Evolutionary conservation across 805 yeast species (phyloP), one percentile per base, ranked within the genome.

Genomic region (Zygosaccharomyces kombuchaensis): DNA sequence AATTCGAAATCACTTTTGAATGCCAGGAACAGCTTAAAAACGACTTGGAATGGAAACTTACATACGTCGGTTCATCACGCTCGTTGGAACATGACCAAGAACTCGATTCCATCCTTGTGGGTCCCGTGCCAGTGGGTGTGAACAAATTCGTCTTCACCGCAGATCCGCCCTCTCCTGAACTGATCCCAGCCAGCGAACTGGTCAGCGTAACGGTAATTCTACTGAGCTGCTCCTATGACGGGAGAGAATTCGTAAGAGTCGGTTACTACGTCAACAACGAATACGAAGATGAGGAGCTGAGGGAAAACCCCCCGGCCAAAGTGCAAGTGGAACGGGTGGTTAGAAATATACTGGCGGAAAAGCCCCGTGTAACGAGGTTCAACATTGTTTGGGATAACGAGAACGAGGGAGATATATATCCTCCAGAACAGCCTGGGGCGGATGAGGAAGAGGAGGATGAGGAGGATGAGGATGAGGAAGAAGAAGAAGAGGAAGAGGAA

Each of bases 181-280:
- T 90, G 55, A 93, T 93, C 54, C 99, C 99, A 0, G 96, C 96
- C 2, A 83, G 88, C 54, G 99, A 93, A 64, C 75, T 93, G 52
- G 97, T 93, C 10, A 81, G 91, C 50, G 98, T 93, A 34, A 93
- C 99, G 0, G 99, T 93, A 25, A 90, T 93, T 46, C 70, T 93
- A 46, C 73, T 93, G 49, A 86, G 96, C 48, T 93, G 99, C 66
- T 84, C 96, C 0, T 93, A 93, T 61, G 86, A 88, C 40, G 96
- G 87, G 45, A 76, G 91, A 52, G 98, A 93, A 65, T 93, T 93
- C 70, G 99, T 93, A 1, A 74, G 98, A 49, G 99, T 93, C 4
- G 99, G 99, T 0, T 93, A 93, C 69, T 93, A 93, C 60, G 99
- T 93, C 48, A 93, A 93, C 69, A 93, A 93, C 67, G 99, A 93